Evolutionary conservation across 179 eudicot genomes (phyloP).

Genomic region (Beta macrorhiza): DNA sequence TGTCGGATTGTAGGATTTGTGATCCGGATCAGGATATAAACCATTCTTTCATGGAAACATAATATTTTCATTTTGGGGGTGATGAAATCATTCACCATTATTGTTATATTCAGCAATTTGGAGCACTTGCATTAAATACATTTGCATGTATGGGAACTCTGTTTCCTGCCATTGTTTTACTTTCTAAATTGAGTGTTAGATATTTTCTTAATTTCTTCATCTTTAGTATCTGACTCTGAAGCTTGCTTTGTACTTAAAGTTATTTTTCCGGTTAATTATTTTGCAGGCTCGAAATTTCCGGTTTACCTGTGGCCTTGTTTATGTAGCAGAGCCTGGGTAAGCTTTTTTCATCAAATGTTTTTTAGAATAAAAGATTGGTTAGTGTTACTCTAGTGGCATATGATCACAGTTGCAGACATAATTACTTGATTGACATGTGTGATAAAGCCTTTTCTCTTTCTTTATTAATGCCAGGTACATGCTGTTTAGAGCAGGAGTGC

Average conservation of each 20-base stretch:
- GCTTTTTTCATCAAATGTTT: slow-evolving; percentile 17
- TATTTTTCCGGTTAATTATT: slow-evolving; percentile 8
- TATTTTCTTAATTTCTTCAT: neutral
- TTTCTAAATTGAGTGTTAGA: too few species aligned
- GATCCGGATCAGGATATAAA: too few species aligned
- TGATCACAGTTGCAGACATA: neutral
- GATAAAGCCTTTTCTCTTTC: neutral
- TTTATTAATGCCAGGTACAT: slow-evolving; percentile 56
- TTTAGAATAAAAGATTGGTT: neutral
- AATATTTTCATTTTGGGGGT: neutral
- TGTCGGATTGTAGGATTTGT: too few species aligned
- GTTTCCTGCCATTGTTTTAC: neutral
- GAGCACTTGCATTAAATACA: neutral
- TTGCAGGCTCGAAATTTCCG: slow-evolving; percentile 94
- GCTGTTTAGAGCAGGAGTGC: slow-evolving; percentile 92
- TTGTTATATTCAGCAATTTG: neutral
- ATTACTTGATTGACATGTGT: slow-evolving; percentile 12
- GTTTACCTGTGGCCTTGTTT: slow-evolving; percentile 91
- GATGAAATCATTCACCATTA: neutral
- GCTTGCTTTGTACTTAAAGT: slow-evolving; percentile 3
- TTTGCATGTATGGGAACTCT: neutral
- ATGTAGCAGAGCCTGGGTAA: slow-evolving; percentile 97
- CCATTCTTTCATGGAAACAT: neutral
- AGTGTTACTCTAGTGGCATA: neutral
- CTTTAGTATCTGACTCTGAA: neutral